Percentiles rank a stretch among this genome's conserved stretches.
phyloP scores from a whole-genome alignment of 768 basidiomycete species.

The Tylopilus sp. region DNA sequence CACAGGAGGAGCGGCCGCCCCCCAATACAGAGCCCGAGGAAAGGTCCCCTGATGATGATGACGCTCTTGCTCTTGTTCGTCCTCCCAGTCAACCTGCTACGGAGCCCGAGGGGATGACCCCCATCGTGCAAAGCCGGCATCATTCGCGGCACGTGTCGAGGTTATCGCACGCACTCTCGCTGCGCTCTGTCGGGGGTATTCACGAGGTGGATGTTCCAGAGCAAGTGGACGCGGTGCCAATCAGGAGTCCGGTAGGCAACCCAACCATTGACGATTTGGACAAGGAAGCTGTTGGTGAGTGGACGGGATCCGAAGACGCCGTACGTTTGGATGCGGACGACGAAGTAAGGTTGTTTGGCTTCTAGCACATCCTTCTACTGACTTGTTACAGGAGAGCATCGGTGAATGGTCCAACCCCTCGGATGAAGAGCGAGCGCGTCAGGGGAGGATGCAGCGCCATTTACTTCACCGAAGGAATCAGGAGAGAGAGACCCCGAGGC shows the following conservation, averaged over 20 bases:
- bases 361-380: neutral
- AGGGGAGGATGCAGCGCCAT: constrained; percentile 60
- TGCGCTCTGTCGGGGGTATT: constrained; percentile 57
- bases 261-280: constrained; percentile 35
- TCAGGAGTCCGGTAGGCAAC: constrained; percentile 31
- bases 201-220: constrained; percentile 31
- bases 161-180: constrained; percentile 64
- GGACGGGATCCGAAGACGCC: constrained; percentile 87
- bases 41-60: constrained; percentile 37
- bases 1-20: constrained; percentile 42
- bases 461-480: constrained; percentile 45
- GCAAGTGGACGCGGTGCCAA: constrained; percentile 29
- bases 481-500: constrained; percentile 61
- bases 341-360: constrained; percentile 46
- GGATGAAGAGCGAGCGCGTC: constrained; percentile 81
- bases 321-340: constrained; percentile 58
- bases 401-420: constrained; percentile 92
- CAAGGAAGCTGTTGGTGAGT: constrained; percentile 53
- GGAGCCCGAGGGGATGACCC: constrained; percentile 41
- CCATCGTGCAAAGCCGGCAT: constrained; percentile 46
- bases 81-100: constrained; percentile 25
- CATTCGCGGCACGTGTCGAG: constrained; percentile 71
- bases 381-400: constrained; percentile 54
- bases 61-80: constrained; percentile 20
- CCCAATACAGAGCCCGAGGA: constrained; percentile 32